Conservation (phyloP, 75 land plant species). For the Cupressus sempervirens region DNA sequence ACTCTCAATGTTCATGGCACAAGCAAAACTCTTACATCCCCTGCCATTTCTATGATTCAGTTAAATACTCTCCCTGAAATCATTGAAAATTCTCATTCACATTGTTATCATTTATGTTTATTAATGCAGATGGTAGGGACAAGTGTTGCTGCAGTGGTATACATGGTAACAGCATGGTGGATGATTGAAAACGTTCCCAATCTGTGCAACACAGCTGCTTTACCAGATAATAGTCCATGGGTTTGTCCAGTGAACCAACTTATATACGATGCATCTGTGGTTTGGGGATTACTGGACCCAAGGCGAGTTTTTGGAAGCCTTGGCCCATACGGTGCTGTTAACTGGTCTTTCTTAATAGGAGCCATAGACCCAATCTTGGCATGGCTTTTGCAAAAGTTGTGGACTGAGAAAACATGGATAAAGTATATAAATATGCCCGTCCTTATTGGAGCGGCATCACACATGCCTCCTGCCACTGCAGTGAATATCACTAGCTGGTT, state of each 20-base stretch:
- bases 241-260: constrained; percentile 49
- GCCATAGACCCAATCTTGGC: constrained; percentile 47
- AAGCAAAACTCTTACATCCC: constrained; percentile 28
- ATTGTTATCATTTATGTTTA: background rate
- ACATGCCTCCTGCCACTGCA: constrained; percentile 39
- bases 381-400: constrained; percentile 38
- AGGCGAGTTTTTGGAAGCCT: constrained; percentile 45
- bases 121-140: constrained; percentile 43
- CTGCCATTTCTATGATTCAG: background rate
- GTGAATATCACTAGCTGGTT: constrained; percentile 45
- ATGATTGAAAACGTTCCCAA: constrained; percentile 28
- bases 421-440: constrained; percentile 50
- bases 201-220: constrained; percentile 25
- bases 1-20: constrained; percentile 71
- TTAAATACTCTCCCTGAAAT: too few species aligned
- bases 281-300: constrained; percentile 62
- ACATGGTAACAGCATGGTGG: constrained; percentile 51
- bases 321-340: constrained; percentile 32
- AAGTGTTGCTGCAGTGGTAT: constrained; percentile 35
- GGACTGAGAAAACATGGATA: constrained; percentile 45
- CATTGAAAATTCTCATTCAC: background rate
- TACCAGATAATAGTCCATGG: constrained; percentile 47
- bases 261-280: constrained; percentile 58
- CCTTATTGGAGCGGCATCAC: constrained; percentile 49
- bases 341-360: constrained; percentile 55